phyloP scores from a whole-genome alignment of 495 filamentous ascomycete genomes.

The Hypoxylon fuscum region DNA sequence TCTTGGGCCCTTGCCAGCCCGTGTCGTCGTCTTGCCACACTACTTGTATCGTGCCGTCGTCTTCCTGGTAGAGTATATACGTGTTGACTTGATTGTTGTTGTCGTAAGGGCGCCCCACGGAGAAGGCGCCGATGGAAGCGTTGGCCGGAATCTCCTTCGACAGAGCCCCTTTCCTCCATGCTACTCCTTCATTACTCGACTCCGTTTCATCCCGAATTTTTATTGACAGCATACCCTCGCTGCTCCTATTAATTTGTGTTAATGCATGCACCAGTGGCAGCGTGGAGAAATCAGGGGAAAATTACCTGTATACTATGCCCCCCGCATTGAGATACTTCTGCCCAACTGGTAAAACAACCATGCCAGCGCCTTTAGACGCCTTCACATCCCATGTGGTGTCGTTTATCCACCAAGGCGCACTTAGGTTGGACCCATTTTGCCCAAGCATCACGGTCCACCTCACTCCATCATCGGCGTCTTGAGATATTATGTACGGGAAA shows the following conservation, averaged over 20 bases:
- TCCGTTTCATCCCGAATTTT: slow-evolving; percentile 21
- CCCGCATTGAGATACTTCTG: slow-evolving; percentile 14
- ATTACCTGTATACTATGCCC: slow-evolving; percentile 29
- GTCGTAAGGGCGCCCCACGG: slow-evolving; percentile 32
- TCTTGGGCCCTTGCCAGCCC: slow-evolving; percentile 33
- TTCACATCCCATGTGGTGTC: slow-evolving; percentile 21
- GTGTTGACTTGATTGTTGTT: slow-evolving; percentile 32
- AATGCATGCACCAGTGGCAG: no score
- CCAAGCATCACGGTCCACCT: slow-evolving; percentile 27
- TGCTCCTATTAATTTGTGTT: no score
- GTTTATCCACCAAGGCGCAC: slow-evolving; percentile 32
- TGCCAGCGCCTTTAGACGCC: slow-evolving; percentile 17
- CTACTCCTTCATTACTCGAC: slow-evolving; percentile 16
- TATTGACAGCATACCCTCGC: slow-evolving; percentile 28
- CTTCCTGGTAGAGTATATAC: slow-evolving; percentile 31
- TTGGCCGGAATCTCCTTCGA: slow-evolving; percentile 26
- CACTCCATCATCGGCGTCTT: slow-evolving; percentile 22
- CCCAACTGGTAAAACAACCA: slow-evolving; percentile 21
- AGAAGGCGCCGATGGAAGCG: slow-evolving; percentile 23
- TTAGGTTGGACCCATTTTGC: slow-evolving; percentile 13
- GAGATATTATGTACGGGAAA: slow-evolving; percentile 29
- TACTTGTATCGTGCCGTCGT: slow-evolving; percentile 23
- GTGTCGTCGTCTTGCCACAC: slow-evolving; percentile 31
- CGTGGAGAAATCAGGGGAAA: no score
- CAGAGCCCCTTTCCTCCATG: slow-evolving; percentile 34